Evolutionary conservation across 2,329 filamentous ascomycete species (phyloP).

Genomic region (Triangularia verruculosa): DNA sequence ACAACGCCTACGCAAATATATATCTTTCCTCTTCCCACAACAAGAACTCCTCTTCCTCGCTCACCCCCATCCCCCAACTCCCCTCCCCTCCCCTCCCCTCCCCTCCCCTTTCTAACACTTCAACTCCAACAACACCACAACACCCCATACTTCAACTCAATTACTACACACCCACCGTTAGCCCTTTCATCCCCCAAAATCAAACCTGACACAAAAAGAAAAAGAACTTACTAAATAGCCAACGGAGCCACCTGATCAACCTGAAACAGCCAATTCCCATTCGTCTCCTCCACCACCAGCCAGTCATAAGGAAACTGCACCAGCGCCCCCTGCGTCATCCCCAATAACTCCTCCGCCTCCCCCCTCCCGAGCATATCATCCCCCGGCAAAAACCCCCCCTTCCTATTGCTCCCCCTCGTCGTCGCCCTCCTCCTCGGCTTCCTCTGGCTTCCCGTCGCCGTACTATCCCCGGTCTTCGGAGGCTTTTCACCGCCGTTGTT

Average conservation of each 20-base stretch:
- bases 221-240: conserved; percentile 84
- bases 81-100: no score
- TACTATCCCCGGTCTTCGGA: conserved; percentile 26
- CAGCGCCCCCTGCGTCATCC: conserved; percentile 80
- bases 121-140: background rate
- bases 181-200: no score
- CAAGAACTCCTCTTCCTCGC: background rate
- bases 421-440: conserved; percentile 62
- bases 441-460: conserved; percentile 37
- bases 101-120: background rate
- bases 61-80: no score
- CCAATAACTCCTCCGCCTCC: conserved; percentile 78
- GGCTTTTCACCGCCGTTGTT: no score
- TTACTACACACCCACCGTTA: conserved; percentile 5
- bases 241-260: conserved; percentile 93
- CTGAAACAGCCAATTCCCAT: conserved; percentile 94
- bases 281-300: conserved; percentile 85
- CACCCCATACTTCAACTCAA: conserved; percentile 5
- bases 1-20: conserved; percentile 7
- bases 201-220: background rate
- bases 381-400: conserved; percentile 58
- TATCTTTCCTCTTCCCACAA: background rate
- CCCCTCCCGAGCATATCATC: conserved; percentile 74
- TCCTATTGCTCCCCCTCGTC: conserved; percentile 66
- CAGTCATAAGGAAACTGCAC: conserved; percentile 96